Base-by-base conservation (phyloP, 306 rosid genomes). In the Erythrophleum fordii region DNA sequence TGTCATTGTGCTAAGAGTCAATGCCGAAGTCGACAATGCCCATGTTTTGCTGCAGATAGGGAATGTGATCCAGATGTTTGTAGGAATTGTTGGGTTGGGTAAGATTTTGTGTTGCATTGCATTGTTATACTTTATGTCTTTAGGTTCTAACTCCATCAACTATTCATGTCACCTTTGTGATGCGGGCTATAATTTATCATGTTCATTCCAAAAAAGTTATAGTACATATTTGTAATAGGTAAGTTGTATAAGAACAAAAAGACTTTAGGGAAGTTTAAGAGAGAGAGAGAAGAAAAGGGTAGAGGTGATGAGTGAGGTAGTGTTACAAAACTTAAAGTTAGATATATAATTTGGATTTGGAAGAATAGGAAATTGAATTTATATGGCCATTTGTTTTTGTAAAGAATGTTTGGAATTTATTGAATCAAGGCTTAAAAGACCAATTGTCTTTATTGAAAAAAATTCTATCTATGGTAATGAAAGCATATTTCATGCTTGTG, bases 1-100 rank as follows among this genome's bases (percentile, higher is more conserved):
- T 95, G 98, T 73, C 91, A 91, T 76, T 92, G 98, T 77, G 88
- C 83, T 17, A 95, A 89, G 79, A 86, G 97, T 84, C 97, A 95
- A 74, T 95, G 98, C 80, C 87, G 85, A 89, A 95, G 93, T 88
- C 87, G 98, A 56, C 90, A 87, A 34, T 94, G 98, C 84, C 97
- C 98, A 58, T 94, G 98, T 79, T 92, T 91, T 88, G 98, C 98
- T 45, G 97, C 97, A 11, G 85, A 81, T 31, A 91, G 97, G 14
- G 98, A 94, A 84, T 94, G 97, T 76, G 98, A 94, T 76, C 97
- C 98, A 9, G 97, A 94, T 85, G 97, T 94, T 49, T 94, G 98
- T 81, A 88, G 89, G 69, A 91, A 94, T 86, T 94, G 98, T 74
- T 94, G 98, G 97, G 83, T 92, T 67, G 89, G 98, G 98, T 94